Evolutionary conservation across 768 basidiomycete genomes (phyloP), one percentile per base, ranked within the genome.

Genomic region (Suillus lakei): DNA sequence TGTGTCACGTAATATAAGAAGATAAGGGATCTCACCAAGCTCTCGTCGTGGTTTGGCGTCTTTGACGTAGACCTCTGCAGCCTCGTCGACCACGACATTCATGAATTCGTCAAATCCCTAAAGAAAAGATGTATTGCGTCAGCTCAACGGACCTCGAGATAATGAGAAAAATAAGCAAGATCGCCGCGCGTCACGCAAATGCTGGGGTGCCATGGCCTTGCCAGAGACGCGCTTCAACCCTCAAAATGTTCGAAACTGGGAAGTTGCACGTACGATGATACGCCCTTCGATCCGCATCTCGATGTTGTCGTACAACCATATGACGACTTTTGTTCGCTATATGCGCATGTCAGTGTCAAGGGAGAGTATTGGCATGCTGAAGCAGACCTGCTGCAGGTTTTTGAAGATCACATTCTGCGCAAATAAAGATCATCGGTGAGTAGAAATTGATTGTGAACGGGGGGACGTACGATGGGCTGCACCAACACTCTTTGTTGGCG

Each of bases 71-170:
- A 98, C 90, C 77, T 99, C 97, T 60, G 88, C 86, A 51, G 96
- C 95, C 58, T 98, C 93, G 70, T 99, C 97, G 28, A 99, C 80
- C 41, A 98, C 93, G 36, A 99, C 80, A 75, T 99, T 99, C 97
- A 99, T 99, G 80, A 98, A 99, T 78, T 99, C 97, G 75, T 99
- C 97, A 72, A 99, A 99, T 46, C 97, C 96, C 97, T 98, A 74
- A 13, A 46, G 66, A 62, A 74, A 8, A 43, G 54, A 55, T 64
- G 61, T 50, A 48, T 43, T 51, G 44, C 21, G 50, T 78, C 67
- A 82, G 76, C 66, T 60, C 60, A 26, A 60, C 65, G 21, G 67
- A 46, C 30, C 51, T 21, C 10, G 18, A 62, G 23, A 69, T 51
- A 41, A 54, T 38, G 69, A 28, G 58, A 67, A 23, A 65, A 59